phyloP scores from a whole-genome alignment of 2,329 filamentous ascomycete species.

The Fusarium anthophilum region DNA sequence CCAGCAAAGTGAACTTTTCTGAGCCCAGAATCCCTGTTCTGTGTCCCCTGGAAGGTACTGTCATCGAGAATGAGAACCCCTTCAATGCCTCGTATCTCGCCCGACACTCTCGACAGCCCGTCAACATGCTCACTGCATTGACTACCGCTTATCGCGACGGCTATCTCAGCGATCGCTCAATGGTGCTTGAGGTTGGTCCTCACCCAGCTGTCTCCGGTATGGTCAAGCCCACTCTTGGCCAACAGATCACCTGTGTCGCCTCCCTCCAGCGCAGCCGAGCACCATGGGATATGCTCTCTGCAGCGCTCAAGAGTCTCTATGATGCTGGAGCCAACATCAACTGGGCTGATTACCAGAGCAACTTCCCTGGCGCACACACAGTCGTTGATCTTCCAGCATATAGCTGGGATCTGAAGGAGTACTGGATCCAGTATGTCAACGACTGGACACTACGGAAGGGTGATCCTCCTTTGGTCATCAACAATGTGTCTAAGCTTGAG shows the following conservation, averaged over 20 bases:
- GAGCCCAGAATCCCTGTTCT: conserved; percentile 5
- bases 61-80: neutral
- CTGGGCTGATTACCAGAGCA: conserved; percentile 44
- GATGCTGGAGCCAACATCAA: conserved; percentile 18
- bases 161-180: conserved; percentile 5
- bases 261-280: conserved; percentile 20
- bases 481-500: conserved; percentile 8
- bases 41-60: conserved; percentile 22
- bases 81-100: conserved; percentile 26
- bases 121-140: conserved; percentile 28
- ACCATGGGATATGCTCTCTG: conserved; percentile 15
- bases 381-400: conserved; percentile 74
- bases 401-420: conserved; percentile 77
- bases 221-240: conserved; percentile 25
- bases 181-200: conserved; percentile 32
- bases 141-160: neutral
- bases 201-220: conserved; percentile 33
- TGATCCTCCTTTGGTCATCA: conserved; percentile 35
- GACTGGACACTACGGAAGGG: conserved; percentile 77
- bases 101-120: conserved; percentile 25
- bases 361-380: conserved; percentile 20
- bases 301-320: conserved; percentile 18
- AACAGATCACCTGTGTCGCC: conserved; percentile 22
- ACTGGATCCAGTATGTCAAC: conserved; percentile 71
- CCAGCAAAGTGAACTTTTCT: conserved; percentile 9